Base-by-base conservation (phyloP, 2,329 filamentous ascomycete genomes). In the Sporothrix humicola region DNA sequence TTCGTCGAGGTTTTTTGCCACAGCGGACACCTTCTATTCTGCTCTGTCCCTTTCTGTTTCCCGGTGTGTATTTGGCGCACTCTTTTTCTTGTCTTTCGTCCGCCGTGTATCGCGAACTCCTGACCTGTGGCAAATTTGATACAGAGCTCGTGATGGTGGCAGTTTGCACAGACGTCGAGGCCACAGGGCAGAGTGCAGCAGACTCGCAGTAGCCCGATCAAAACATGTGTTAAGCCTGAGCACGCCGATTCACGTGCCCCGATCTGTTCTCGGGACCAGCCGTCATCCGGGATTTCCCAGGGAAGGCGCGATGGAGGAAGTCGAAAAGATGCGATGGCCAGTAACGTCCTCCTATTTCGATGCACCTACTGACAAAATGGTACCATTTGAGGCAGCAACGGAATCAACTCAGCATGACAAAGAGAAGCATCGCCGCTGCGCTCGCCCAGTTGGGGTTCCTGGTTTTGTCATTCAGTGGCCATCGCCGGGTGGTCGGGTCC, bases 361-460 rank as follows among this genome's bases (percentile, higher is more conserved):
- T 20, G 58, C 31, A n/a, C 17, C 37, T 23, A 46, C 42, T 23
- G n/a, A 15, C 42, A 48, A n/a, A 65, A 65, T 26, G 61, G n/a
- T 12, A 48, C 61, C 42, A n/a, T 42, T 9, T 13, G n/a, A 42
- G 42, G 61, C 42, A 46, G 12, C 46, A 26, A 2, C 61, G 61
- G 61, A 48, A 65, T 46, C 42, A 65, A 46, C 42, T 65, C 37
- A n/a, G 37, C 61, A 48, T 46, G 61, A 65, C 61, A 46, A 65
- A 48, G 61, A 65, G 31, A 20, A 23, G 42, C 61, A 46, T 65
- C 61, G 42, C 23, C 42, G n/a, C 61, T 46, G 61, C 37, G 6
- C 9, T 65, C 20, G 37, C 59, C n/a, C 37, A n/a, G 13, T 65
- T 48, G n/a, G 61, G 61, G 61, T 23, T 23, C 10, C 15, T 20